Evolutionary conservation across 2,329 filamentous ascomycete genomes (phyloP).

Genomic region (Amesomyces nigricolor): DNA sequence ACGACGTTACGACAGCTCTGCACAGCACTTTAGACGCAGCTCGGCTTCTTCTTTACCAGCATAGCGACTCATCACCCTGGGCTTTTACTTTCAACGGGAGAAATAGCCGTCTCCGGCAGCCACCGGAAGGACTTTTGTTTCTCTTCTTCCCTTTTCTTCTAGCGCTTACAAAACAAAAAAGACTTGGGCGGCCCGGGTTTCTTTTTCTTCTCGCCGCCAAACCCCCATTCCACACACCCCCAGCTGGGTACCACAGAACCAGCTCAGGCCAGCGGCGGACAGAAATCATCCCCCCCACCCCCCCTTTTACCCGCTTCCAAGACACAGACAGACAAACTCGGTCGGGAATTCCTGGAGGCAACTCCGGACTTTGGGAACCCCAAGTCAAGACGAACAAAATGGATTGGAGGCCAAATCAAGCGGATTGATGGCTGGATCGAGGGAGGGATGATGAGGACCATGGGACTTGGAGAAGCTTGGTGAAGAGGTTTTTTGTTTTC

Average conservation of each 20-base stretch:
- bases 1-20: slow-evolving; percentile 14
- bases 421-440: background rate
- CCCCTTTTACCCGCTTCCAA: no score
- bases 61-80: background rate
- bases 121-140: background rate
- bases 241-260: slow-evolving; percentile 28
- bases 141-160: background rate
- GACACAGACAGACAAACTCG: background rate
- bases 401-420: no score
- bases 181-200: slow-evolving; percentile 5
- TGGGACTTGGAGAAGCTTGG: no score
- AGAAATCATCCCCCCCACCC: background rate
- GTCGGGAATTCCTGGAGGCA: slow-evolving; percentile 15
- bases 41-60: slow-evolving; percentile 2
- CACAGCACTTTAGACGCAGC: slow-evolving; percentile 9
- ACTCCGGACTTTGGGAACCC: slow-evolving; percentile 18
- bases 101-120: no score
- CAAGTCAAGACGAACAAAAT: background rate
- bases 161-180: slow-evolving; percentile 3
- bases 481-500: background rate
- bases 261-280: slow-evolving; percentile 11
- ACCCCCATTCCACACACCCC: background rate
- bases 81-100: background rate
- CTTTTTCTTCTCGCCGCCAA: background rate
- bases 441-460: no score